These are phyloP conservation scores for Ichthyophthirius multifiliis DNA, from an alignment of 169 alveolate genomes.

Conservation along the genomic window DNA sequence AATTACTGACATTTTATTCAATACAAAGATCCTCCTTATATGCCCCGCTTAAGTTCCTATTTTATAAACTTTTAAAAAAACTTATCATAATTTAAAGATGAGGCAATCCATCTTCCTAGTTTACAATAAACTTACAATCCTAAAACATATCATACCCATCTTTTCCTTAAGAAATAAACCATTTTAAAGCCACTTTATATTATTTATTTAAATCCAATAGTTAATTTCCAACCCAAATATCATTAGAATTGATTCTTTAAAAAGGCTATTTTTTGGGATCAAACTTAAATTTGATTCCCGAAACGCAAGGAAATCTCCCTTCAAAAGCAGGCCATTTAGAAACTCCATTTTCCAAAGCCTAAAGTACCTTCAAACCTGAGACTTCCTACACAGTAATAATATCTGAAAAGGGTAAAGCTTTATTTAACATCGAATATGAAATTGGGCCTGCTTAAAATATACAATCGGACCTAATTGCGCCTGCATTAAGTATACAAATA, in stretches of 20 bases:
- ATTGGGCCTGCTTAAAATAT: slow-evolving; percentile 73
- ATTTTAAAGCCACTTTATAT: slow-evolving; percentile 45
- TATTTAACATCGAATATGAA: slow-evolving; percentile 58
- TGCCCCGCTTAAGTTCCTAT: neutral
- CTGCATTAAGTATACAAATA: slow-evolving; percentile 84
- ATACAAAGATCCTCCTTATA: too few species aligned
- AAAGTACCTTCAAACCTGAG: slow-evolving; percentile 57
- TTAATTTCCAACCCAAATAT: slow-evolving; percentile 29
- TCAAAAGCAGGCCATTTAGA: slow-evolving; percentile 82
- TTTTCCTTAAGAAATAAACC: slow-evolving; percentile 47
- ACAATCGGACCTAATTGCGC: slow-evolving; percentile 86
- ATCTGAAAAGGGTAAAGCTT: slow-evolving; percentile 85
- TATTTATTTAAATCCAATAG: slow-evolving; percentile 33
- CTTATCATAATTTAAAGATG: neutral
- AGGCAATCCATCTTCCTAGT: neutral
- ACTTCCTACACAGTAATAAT: slow-evolving; percentile 63
- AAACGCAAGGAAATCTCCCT: slow-evolving; percentile 85
- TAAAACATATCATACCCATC: slow-evolving; percentile 55
- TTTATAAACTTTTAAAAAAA: neutral
- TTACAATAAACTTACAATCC: neutral
- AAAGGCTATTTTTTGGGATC: slow-evolving; percentile 43
- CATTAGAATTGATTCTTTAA: slow-evolving; percentile 27
- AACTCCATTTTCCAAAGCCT: slow-evolving; percentile 78
- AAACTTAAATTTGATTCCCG: slow-evolving; percentile 65
- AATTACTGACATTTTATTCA: too few species aligned